Evolutionary conservation across 1,139 yeast genomes (phyloP).

Genomic region (Geotrichum aggregatum): DNA sequence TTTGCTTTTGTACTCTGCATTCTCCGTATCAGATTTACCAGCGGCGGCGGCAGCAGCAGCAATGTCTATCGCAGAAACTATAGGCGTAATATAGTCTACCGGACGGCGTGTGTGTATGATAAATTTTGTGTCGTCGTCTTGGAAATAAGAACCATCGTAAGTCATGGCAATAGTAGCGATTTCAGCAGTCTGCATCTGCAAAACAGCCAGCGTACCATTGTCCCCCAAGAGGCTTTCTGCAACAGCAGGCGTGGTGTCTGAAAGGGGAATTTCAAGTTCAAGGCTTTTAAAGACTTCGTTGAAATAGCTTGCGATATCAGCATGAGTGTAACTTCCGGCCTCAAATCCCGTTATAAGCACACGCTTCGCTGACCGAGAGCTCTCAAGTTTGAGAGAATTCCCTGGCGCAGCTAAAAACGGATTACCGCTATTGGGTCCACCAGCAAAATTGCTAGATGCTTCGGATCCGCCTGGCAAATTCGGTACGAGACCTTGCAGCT

Average conservation of each 20-base stretch:
- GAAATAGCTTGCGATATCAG: constrained; percentile 38
- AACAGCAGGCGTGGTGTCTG: constrained; percentile 22
- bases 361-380: constrained; percentile 44
- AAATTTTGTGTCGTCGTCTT: constrained; percentile 32
- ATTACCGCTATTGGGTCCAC: constrained; percentile 2
- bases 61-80: constrained; percentile 3
- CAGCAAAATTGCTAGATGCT: neutral
- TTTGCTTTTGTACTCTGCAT: constrained; percentile 2
- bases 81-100: constrained; percentile 53
- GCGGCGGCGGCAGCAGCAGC: constrained; percentile 8
- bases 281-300: constrained; percentile 27
- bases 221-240: constrained; percentile 38
- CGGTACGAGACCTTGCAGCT: constrained; percentile 48
- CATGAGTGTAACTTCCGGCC: constrained; percentile 38
- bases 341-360: constrained; percentile 49
- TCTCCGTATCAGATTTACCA: neutral
- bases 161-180: constrained; percentile 59
- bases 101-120: constrained; percentile 48
- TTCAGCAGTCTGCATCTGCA: constrained; percentile 53
- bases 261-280: constrained; percentile 28
- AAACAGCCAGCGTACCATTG: constrained; percentile 35
- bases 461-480: constrained; percentile 10
- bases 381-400: constrained; percentile 26
- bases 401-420: constrained; percentile 16
- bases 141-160: constrained; percentile 42